Conservation (phyloP, 2,329 filamentous ascomycete genomes). For the Arthroderma sp. region DNA sequence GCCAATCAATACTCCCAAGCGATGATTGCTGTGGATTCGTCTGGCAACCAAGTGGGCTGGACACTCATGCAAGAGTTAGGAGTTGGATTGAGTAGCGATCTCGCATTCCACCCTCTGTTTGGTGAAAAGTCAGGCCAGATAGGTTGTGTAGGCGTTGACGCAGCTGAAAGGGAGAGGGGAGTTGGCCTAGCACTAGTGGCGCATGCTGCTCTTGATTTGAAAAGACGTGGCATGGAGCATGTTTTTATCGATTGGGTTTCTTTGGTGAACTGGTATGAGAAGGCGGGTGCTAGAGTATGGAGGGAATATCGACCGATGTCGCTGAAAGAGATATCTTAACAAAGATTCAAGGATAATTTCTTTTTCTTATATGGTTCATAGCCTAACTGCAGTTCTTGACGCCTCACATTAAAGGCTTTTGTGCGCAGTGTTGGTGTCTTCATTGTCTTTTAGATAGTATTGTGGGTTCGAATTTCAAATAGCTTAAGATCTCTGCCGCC, state of each 20-base stretch:
- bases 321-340: slow-evolving; percentile 6
- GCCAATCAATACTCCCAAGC: slow-evolving; percentile 25
- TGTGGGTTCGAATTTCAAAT: too few species aligned
- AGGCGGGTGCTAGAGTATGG: slow-evolving; percentile 28
- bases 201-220: slow-evolving; percentile 22
- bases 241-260: slow-evolving; percentile 30
- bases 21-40: slow-evolving; percentile 29
- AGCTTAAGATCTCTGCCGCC: too few species aligned
- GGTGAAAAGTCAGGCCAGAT: slow-evolving; percentile 32
- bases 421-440: too few species aligned
- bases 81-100: slow-evolving; percentile 21
- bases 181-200: slow-evolving; percentile 31
- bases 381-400: too few species aligned
- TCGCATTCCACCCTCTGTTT: slow-evolving; percentile 30
- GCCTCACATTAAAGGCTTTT: too few species aligned
- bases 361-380: neutral
- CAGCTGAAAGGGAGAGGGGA: slow-evolving; percentile 24
- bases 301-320: slow-evolving; percentile 25
- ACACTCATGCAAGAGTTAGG: slow-evolving; percentile 30
- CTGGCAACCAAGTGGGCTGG: slow-evolving; percentile 31
- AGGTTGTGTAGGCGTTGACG: slow-evolving; percentile 32
- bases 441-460: too few species aligned
- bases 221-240: slow-evolving; percentile 5
- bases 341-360: too few species aligned
- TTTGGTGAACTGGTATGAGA: slow-evolving; percentile 30